phyloP scores from a whole-genome alignment of 306 rosid genomes.

The Elaeagnus macrophylla region DNA sequence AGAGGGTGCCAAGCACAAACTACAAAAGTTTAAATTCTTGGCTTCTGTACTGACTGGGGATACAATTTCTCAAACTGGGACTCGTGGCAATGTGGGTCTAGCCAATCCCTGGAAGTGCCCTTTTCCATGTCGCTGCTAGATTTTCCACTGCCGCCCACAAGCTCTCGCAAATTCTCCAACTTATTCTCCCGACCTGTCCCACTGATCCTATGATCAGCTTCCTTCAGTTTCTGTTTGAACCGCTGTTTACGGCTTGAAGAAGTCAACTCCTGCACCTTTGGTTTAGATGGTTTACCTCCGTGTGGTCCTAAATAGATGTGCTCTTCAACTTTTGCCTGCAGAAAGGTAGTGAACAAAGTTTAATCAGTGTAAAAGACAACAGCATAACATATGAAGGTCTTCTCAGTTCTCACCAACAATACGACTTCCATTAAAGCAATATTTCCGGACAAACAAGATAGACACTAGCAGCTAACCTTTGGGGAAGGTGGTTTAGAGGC shows the following conservation, averaged over 20 bases:
- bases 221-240: slow-evolving; percentile 80
- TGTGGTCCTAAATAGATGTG: slow-evolving; percentile 87
- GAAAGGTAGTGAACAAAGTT: slow-evolving; percentile 6
- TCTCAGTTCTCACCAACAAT: neutral
- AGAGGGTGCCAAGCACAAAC: neutral
- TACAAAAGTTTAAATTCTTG: too few relatives aligned
- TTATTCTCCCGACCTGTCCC: slow-evolving; percentile 78
- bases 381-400: neutral
- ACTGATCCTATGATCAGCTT: slow-evolving; percentile 61
- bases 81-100: slow-evolving; percentile 94
- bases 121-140: slow-evolving; percentile 30
- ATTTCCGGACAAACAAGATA: neutral
- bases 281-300: slow-evolving; percentile 79
- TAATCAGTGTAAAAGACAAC: neutral
- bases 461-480: slow-evolving; percentile 39
- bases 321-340: slow-evolving; percentile 61
- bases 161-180: slow-evolving; percentile 76
- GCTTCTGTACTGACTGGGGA: slow-evolving; percentile 20
- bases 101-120: slow-evolving; percentile 72
- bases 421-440: neutral
- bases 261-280: slow-evolving; percentile 61
- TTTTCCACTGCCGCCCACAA: slow-evolving; percentile 76
- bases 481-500: slow-evolving; percentile 49
- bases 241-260: slow-evolving; percentile 57
- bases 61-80: slow-evolving; percentile 70